Evolutionary conservation across 139 green algal species (phyloP).

Genomic region (Pleodorina starrii): DNA sequence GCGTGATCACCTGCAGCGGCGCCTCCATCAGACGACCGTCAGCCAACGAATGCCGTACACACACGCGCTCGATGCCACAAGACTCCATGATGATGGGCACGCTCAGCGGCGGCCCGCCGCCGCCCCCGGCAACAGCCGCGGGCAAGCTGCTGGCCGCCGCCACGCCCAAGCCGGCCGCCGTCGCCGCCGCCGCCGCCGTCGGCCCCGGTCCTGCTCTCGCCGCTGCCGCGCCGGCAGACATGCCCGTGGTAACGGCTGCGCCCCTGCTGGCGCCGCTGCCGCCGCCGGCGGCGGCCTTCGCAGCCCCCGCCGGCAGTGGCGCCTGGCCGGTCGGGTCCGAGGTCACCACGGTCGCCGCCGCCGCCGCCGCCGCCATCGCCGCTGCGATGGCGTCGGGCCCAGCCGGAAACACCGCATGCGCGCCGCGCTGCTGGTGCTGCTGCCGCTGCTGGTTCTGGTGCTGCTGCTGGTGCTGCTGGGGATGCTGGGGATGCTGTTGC

Average conservation of each 20-base stretch:
- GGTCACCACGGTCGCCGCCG: background rate
- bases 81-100: background rate
- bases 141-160: too few species aligned
- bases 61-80: background rate
- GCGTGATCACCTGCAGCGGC: constrained; percentile 13
- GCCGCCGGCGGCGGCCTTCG: too few species aligned
- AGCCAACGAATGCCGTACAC: background rate
- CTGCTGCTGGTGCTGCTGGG: constrained; percentile 2
- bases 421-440: background rate
- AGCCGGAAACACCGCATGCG: background rate
- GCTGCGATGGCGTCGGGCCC: background rate
- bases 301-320: too few species aligned
- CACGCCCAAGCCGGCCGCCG: background rate
- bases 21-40: background rate
- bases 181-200: background rate
- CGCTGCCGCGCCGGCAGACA: background rate
- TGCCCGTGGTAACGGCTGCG: background rate
- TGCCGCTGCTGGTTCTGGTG: background rate
- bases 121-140: background rate
- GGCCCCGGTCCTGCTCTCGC: background rate
- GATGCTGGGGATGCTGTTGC: background rate
- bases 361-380: background rate
- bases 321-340: too few species aligned
- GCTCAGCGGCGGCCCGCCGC: background rate
- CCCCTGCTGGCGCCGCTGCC: too few species aligned